These are phyloP conservation scores for Lactarius evosmus DNA, from an alignment of 768 basidiomycete species.

Conservation along the genomic window DNA sequence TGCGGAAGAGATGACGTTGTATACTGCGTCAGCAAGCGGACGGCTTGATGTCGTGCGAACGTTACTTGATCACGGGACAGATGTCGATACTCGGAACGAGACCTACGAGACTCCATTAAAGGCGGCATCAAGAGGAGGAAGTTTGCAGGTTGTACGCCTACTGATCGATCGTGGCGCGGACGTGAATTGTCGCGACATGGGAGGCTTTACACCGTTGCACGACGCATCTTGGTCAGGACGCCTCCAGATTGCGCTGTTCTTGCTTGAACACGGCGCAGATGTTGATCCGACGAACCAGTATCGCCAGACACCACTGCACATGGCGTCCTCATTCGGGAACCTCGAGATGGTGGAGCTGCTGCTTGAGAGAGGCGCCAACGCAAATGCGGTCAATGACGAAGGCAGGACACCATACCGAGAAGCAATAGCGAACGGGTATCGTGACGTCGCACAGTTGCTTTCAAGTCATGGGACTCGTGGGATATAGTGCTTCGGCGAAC, in stretches of 20 bases:
- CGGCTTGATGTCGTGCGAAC: no score
- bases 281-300: background rate
- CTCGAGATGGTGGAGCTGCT: background rate
- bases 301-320: background rate
- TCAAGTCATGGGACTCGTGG: no score
- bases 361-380: background rate
- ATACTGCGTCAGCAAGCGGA: background rate
- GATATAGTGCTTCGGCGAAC: no score
- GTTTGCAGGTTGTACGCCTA: background rate
- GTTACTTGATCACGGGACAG: background rate
- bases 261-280: background rate
- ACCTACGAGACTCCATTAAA: background rate
- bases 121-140: background rate
- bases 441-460: no score
- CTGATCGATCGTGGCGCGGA: background rate
- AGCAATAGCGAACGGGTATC: no score
- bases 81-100: background rate
- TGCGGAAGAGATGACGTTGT: background rate
- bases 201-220: background rate
- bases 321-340: background rate
- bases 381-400: background rate
- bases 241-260: background rate
- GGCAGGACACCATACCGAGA: background rate
- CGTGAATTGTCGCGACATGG: background rate
- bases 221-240: background rate